Evolutionary conservation across 1,284 basidiomycete genomes (phyloP).

Genomic region (Marasmius oreades): DNA sequence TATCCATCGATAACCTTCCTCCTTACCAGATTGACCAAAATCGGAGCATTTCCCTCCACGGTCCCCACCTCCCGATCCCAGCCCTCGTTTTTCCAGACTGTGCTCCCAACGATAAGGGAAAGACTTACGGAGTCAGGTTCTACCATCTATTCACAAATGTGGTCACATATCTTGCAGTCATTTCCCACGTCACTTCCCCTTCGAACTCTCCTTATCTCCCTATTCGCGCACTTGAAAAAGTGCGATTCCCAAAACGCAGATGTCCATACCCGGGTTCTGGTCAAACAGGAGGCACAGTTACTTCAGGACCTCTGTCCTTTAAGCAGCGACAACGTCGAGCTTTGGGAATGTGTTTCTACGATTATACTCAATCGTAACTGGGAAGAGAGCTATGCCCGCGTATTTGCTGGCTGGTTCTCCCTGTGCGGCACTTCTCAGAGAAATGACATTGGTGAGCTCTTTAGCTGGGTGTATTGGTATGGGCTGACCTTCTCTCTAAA

Average conservation of each 20-base stretch:
- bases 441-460: not conserved
- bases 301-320: conserved; percentile 50
- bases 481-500: conserved; percentile 23
- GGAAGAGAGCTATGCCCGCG: conserved; percentile 53
- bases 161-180: conserved; percentile 44
- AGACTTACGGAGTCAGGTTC: conserved; percentile 30
- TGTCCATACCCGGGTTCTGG: conserved; percentile 34
- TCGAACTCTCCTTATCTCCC: conserved; percentile 54
- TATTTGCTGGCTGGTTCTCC: conserved; percentile 66
- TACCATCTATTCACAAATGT: conserved; percentile 42
- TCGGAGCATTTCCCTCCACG: conserved; percentile 58
- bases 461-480: not conserved
- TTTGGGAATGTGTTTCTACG: conserved; percentile 50
- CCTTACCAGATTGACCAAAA: conserved; percentile 60
- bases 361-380: conserved; percentile 55
- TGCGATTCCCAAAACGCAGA: conserved; percentile 28
- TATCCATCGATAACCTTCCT: conserved; percentile 44
- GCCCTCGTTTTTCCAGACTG: conserved; percentile 60
- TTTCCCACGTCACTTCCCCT: conserved; percentile 51
- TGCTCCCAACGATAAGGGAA: conserved; percentile 43
- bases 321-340: conserved; percentile 37
- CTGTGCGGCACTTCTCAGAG: conserved; percentile 20
- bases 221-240: conserved; percentile 45
- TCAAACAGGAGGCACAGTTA: conserved; percentile 51
- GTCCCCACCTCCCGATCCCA: conserved; percentile 48